Percentiles rank a stretch among this genome's conserved stretches.
Conservation (phyloP, 176 grass and related monocot genomes). For the Cenchrus americanus region DNA sequence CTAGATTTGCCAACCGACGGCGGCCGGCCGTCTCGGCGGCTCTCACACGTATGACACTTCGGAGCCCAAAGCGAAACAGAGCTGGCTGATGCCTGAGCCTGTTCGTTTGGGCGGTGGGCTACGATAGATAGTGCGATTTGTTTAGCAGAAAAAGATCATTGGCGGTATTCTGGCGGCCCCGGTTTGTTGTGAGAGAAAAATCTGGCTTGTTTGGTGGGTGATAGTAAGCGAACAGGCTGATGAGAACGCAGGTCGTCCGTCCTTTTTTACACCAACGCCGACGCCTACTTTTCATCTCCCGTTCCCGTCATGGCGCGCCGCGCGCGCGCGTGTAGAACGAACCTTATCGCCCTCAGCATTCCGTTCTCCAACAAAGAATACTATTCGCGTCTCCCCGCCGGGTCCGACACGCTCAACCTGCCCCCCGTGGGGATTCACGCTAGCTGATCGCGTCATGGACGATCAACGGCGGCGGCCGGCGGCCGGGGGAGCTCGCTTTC, state of each 20-base stretch:
- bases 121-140: too few species aligned
- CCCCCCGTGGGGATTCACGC: neutral
- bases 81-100: too few species aligned
- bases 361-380: too few species aligned
- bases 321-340: neutral
- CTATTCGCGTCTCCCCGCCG: neutral
- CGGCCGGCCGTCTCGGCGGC: neutral
- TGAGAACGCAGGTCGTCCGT: conserved; percentile 12
- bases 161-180: too few species aligned
- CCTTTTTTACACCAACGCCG: neutral
- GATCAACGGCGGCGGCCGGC: neutral
- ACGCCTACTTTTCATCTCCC: neutral
- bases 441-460: neutral
- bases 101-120: too few species aligned
- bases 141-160: too few species aligned
- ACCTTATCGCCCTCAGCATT: neutral
- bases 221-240: too few species aligned
- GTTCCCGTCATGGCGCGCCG: neutral
- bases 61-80: too few species aligned
- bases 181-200: too few species aligned
- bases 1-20: neutral
- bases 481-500: neutral
- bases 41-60: neutral
- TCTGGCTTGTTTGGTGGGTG: too few species aligned
- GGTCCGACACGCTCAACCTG: neutral